Percentiles rank a stretch among this genome's conserved stretches.
These are phyloP conservation scores for Porogramme epimiltina DNA, from an alignment of 1,284 basidiomycete genomes.

Conservation along the genomic window DNA sequence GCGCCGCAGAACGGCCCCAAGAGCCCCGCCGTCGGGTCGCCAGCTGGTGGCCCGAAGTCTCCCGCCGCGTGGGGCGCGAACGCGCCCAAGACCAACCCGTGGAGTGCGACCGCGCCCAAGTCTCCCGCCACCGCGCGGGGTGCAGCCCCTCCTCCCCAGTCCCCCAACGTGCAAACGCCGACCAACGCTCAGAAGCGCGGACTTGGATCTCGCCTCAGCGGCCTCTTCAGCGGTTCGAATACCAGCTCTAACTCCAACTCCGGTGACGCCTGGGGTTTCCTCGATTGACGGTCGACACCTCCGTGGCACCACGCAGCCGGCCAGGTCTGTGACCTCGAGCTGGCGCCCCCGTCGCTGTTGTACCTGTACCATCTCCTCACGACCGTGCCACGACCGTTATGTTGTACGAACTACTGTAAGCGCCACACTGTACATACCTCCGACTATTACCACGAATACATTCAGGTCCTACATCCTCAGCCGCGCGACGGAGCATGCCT, in stretches of 20 bases:
- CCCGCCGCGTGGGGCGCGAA: no score
- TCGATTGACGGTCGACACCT: neutral
- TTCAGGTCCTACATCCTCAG: neutral
- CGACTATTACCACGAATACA: slow-evolving; percentile 4
- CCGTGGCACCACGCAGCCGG: neutral
- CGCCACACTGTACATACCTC: slow-evolving; percentile 13
- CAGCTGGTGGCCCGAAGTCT: no score
- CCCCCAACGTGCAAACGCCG: neutral
- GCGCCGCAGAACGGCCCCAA: no score
- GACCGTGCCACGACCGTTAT: slow-evolving; percentile 2
- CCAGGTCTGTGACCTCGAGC: no score
- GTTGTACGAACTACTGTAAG: slow-evolving; percentile 14
- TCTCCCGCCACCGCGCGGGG: no score
- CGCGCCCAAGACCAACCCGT: no score
- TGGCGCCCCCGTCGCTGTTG: no score
- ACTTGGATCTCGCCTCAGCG: no score
- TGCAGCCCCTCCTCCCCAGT: neutral
- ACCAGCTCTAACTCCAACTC: no score
- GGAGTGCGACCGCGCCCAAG: no score
- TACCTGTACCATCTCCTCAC: slow-evolving; percentile 6
- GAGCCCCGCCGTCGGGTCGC: no score
- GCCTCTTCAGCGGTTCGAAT: no score
- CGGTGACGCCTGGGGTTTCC: neutral
- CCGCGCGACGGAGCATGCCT: neutral
- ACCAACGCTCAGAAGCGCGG: neutral